Evolutionary conservation across 148 eudicot genomes (phyloP), one percentile per base, ranked within the genome.

Genomic region (Cornus florida): DNA sequence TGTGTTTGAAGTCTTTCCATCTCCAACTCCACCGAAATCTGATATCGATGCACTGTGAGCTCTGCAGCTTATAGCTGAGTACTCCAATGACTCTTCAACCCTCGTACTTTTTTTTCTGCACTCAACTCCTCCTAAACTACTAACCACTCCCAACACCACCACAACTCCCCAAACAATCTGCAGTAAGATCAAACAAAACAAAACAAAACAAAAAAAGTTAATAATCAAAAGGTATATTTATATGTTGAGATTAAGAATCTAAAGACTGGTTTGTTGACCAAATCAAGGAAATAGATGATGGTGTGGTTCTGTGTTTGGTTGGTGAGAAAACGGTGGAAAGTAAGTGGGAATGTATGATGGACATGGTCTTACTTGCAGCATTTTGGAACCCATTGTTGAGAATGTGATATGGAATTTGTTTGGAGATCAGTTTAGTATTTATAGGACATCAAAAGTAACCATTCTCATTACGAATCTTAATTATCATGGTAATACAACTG

Each of bases 11-110:
- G 94, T 90, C 53, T 62, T 35, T 8, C 98, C 98, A 83, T 95
- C 98, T 0, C 97, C 97, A 5, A 95, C 90, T 3, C 94, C 99
- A 20, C 97, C 97, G 81, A 86, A 95, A 20, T 95, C 94, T 28
- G 87, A 77, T 22, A 95, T 90, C 0, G 93, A 86, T 57, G 96
- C 96, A 78, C 86, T 88, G 81, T 95, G 98, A 39, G 78, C 76
- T 75, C 98, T 90, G 84, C 98, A 95, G 69, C 71, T 93, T 70
- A 93, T 89, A 28, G 96, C 97, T 19, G 80, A 68, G 80, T 95
- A 95, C 90, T 90, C 92, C 0, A 80, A 62, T 2, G 69, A 31
- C 1, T 87, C 84, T 14, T 73, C 6, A n/a, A 82, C 68, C 56
- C 82, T 82, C 56, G 81, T 82, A 10, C 75, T 66, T 72, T 83